phyloP scores from a whole-genome alignment of 768 basidiomycete genomes.

The Mycena metata region DNA sequence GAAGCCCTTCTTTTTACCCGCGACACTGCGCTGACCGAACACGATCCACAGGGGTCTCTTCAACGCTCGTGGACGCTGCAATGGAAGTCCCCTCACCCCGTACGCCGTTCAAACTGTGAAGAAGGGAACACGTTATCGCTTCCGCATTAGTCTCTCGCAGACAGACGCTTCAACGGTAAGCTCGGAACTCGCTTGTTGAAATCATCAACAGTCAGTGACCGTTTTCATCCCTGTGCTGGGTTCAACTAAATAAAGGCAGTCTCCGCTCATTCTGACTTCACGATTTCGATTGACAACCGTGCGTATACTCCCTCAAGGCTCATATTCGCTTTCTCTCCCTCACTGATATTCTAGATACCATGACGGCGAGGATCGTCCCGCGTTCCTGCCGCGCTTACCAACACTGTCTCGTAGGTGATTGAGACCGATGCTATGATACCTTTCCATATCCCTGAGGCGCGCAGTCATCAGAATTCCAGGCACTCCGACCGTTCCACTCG shows the following conservation, averaged over 20 bases:
- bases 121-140: conserved; percentile 52
- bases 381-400: too few species aligned
- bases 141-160: too few species aligned
- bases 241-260: too few species aligned
- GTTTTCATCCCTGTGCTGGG: too few species aligned
- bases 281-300: conserved; percentile 45
- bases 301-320: conserved; percentile 29
- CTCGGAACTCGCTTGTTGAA: too few species aligned
- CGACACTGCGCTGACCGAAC: conserved; percentile 15
- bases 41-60: conserved; percentile 37
- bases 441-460: too few species aligned
- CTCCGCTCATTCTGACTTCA: conserved; percentile 50
- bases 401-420: conserved; percentile 1
- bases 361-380: too few species aligned
- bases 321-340: too few species aligned
- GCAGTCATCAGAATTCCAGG: too few species aligned
- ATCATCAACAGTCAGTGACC: conserved; percentile 43
- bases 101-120: conserved; percentile 50
- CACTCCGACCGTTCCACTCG: neutral
- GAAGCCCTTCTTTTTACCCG: neutral
- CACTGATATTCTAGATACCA: neutral
- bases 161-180: too few species aligned
- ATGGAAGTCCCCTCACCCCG: conserved; percentile 45
- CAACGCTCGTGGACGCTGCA: conserved; percentile 54
- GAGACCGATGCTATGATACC: conserved; percentile 12